Conservation (phyloP, 352 stramenopile species). For the Thraustochytrium striatum region DNA sequence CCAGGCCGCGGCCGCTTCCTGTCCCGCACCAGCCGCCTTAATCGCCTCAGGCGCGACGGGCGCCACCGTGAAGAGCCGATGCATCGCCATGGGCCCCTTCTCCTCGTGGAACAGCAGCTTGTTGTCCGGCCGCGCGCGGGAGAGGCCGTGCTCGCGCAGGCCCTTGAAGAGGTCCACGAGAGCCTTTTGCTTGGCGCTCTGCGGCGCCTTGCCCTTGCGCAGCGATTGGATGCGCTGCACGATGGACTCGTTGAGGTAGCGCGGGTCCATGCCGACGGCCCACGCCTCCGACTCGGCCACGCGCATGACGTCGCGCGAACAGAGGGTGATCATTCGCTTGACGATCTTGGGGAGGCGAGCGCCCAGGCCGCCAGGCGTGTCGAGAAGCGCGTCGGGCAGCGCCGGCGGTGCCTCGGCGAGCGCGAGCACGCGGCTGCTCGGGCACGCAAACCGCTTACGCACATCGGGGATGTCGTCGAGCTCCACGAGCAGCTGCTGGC, state of each 20-base stretch:
- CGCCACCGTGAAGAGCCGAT: constrained; percentile 2
- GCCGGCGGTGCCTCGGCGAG: too few species aligned
- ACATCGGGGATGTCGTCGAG: constrained; percentile 33
- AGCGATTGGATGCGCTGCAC: constrained; percentile 87
- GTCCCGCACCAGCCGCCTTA: not conserved
- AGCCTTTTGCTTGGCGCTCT: constrained; percentile 93
- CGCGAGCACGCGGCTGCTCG: too few species aligned
- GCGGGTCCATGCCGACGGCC: constrained; percentile 66
- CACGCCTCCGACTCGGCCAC: constrained; percentile 37
- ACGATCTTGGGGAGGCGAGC: constrained; percentile 42
- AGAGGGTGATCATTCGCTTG: not conserved
- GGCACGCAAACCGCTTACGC: too few species aligned
- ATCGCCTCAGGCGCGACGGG: not conserved
- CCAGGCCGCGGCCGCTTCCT: not conserved
- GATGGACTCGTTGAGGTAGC: constrained; percentile 85
- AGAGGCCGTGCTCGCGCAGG: constrained; percentile 74
- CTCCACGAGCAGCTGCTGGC: constrained; percentile 32
- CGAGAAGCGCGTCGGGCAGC: too few species aligned
- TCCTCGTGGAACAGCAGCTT: constrained; percentile 19
- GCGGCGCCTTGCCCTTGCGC: constrained; percentile 73
- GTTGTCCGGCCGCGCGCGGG: constrained; percentile 21
- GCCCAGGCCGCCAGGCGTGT: constrained; percentile 2
- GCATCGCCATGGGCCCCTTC: not conserved
- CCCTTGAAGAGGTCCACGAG: constrained; percentile 88
- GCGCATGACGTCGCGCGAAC: not conserved